Conservation (phyloP, 805 yeast genomes). For the Saccharomycopsis microspora region DNA sequence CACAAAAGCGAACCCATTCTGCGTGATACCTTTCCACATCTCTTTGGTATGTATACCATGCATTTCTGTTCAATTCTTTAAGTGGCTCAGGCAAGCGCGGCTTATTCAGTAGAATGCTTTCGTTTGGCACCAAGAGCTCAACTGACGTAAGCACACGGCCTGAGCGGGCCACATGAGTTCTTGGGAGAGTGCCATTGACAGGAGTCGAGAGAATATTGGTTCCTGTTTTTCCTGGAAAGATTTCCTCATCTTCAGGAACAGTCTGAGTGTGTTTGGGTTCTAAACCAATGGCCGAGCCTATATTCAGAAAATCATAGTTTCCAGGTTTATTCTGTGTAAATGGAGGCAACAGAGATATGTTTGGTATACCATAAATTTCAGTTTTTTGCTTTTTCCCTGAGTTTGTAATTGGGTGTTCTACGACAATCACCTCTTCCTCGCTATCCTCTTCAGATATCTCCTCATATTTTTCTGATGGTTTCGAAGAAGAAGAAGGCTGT, state of each 20-base stretch:
- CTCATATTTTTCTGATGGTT: background rate
- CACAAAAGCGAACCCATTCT: conserved; percentile 3
- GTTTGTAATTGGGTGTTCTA: background rate
- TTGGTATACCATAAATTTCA: too few relatives aligned
- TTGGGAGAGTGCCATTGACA: conserved; percentile 10
- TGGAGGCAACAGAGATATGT: conserved; percentile 4
- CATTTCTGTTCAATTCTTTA: background rate
- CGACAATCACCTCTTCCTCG: background rate
- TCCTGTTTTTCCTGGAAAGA: too few relatives aligned
- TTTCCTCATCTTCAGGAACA: too few relatives aligned
- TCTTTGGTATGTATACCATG: conserved; percentile 4
- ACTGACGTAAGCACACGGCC: too few relatives aligned
- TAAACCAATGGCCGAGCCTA: conserved; percentile 4
- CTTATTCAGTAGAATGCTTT: background rate
- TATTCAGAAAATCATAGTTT: conserved; percentile 6
- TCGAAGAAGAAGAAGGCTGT: too few relatives aligned
- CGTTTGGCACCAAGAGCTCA: background rate
- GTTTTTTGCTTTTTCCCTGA: background rate
- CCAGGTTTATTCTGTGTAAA: conserved; percentile 11
- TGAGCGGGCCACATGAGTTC: too few relatives aligned
- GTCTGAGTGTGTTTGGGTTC: background rate
- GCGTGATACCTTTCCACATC: conserved; percentile 3
- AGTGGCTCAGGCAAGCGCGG: conserved; percentile 8
- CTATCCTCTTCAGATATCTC: background rate
- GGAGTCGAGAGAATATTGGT: conserved; percentile 9